These are phyloP conservation scores for Phytophthora chlamydospora DNA, from an alignment of 352 stramenopile species.

Conservation along the genomic window DNA sequence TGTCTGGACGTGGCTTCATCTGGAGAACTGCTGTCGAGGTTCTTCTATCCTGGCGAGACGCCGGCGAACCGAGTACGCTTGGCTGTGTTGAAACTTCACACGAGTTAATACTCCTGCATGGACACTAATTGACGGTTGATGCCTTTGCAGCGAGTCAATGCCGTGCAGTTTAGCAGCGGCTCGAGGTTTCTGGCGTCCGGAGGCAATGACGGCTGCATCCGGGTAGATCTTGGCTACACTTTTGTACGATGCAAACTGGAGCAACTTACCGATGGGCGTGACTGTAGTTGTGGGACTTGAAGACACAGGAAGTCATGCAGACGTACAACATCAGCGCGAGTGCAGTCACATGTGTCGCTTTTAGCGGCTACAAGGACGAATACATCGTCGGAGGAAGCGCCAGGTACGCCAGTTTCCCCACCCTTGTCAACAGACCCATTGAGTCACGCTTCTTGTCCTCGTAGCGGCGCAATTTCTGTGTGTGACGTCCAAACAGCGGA, in stretches of 20 bases:
- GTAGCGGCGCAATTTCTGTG: constrained; percentile 65
- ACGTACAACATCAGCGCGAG: constrained; percentile 68
- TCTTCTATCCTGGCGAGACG: constrained; percentile 60
- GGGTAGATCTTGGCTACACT: constrained; percentile 26
- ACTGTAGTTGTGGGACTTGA: constrained; percentile 71
- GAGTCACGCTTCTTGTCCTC: neutral
- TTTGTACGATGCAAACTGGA: neutral
- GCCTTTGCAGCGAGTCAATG: constrained; percentile 56
- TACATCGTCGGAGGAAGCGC: constrained; percentile 71
- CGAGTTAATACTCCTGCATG: neutral
- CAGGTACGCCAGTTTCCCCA: constrained; percentile 34
- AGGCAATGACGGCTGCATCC: constrained; percentile 60
- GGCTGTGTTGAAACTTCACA: too few species aligned
- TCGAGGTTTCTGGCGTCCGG: constrained; percentile 72
- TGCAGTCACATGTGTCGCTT: constrained; percentile 64
- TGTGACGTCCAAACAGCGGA: constrained; percentile 70
- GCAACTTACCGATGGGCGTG: neutral
- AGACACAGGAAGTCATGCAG: constrained; percentile 75
- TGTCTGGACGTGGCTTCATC: constrained; percentile 61
- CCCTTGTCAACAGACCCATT: neutral
- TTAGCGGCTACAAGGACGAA: constrained; percentile 79
- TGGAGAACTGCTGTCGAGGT: constrained; percentile 64
- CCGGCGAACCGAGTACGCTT: constrained; percentile 41
- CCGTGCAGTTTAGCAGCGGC: constrained; percentile 73
- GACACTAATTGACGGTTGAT: neutral